Evolutionary conservation across 805 yeast genomes (phyloP).

Genomic region (Spathaspora passalidarum): DNA sequence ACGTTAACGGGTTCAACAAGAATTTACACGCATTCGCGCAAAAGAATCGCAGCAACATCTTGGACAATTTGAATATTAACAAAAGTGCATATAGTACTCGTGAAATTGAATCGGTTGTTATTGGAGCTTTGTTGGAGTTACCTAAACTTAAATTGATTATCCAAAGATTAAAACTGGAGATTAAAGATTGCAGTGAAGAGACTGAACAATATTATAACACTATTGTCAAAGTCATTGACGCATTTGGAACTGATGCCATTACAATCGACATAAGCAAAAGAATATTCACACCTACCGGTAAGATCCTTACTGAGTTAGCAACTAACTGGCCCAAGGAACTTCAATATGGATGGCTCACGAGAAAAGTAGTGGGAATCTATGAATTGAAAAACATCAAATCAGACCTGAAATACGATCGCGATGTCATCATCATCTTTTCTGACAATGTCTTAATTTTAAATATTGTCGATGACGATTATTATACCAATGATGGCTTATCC

Average conservation of each 20-base stretch:
- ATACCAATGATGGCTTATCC: slow-evolving; percentile 23
- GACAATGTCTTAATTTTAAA: slow-evolving; percentile 70
- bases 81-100: slow-evolving; percentile 23
- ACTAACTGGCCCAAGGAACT: slow-evolving; percentile 83
- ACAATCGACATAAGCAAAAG: slow-evolving; percentile 39
- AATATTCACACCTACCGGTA: slow-evolving; percentile 89
- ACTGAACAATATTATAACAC: slow-evolving; percentile 40
- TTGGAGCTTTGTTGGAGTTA: slow-evolving; percentile 64
- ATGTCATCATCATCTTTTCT: slow-evolving; percentile 73
- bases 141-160: slow-evolving; percentile 68
- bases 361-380: slow-evolving; percentile 79
- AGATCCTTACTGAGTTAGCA: slow-evolving; percentile 79
- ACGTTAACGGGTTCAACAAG: slow-evolving; percentile 62
- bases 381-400: slow-evolving; percentile 34
- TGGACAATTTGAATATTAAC: slow-evolving; percentile 29
- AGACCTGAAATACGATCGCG: slow-evolving; percentile 18
- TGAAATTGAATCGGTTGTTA: slow-evolving; percentile 47
- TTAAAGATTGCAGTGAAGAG: slow-evolving; percentile 19
- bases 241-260: slow-evolving; percentile 60
- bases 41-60: slow-evolving; percentile 26
- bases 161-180: slow-evolving; percentile 46
- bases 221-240: slow-evolving; percentile 66
- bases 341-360: slow-evolving; percentile 83
- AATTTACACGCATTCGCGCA: slow-evolving; percentile 42
- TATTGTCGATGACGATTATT: slow-evolving; percentile 45